These are phyloP conservation scores for Pythium monospermum DNA, from an alignment of 352 stramenopile species.

Conservation along the genomic window DNA sequence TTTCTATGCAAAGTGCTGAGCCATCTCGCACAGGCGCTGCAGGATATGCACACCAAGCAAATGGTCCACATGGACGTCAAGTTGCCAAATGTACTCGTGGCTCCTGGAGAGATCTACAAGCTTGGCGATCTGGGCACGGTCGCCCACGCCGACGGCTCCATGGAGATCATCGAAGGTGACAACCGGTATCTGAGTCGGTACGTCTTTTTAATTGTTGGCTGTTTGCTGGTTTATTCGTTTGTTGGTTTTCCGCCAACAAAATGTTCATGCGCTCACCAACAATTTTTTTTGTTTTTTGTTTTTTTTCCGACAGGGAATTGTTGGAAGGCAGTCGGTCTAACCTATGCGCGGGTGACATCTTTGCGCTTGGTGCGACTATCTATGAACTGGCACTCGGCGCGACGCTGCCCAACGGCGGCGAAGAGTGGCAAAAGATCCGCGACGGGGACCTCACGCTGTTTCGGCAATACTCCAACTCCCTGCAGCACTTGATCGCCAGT, in stretches of 20 bases:
- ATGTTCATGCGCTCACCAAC: background rate
- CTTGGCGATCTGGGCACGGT: slow-evolving; percentile 80
- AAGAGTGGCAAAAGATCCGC: slow-evolving; percentile 86
- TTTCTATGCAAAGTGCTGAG: slow-evolving; percentile 70
- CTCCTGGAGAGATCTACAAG: slow-evolving; percentile 68
- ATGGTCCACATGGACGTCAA: slow-evolving; percentile 89
- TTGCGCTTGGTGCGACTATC: slow-evolving; percentile 79
- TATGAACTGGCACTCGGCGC: slow-evolving; percentile 74
- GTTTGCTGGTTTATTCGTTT: background rate
- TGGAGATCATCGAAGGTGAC: slow-evolving; percentile 85
- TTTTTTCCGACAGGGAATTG: slow-evolving; percentile 37
- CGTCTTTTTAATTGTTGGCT: slow-evolving; percentile 6
- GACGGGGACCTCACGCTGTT: slow-evolving; percentile 81
- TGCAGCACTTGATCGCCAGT: slow-evolving; percentile 80
- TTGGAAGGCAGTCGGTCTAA: slow-evolving; percentile 77
- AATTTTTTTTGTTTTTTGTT: too few relatives aligned
- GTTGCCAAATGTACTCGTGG: slow-evolving; percentile 74
- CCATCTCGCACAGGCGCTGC: slow-evolving; percentile 68
- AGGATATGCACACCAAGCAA: slow-evolving; percentile 79
- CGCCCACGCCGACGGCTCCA: slow-evolving; percentile 66
- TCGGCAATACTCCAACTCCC: slow-evolving; percentile 83
- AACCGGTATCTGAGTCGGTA: slow-evolving; percentile 83
- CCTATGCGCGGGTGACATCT: slow-evolving; percentile 73
- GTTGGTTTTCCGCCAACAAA: background rate
- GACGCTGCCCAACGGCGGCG: slow-evolving; percentile 59